Base-by-base conservation (phyloP, 257 asterid genomes). In the Salvia miltiorrhiza region DNA sequence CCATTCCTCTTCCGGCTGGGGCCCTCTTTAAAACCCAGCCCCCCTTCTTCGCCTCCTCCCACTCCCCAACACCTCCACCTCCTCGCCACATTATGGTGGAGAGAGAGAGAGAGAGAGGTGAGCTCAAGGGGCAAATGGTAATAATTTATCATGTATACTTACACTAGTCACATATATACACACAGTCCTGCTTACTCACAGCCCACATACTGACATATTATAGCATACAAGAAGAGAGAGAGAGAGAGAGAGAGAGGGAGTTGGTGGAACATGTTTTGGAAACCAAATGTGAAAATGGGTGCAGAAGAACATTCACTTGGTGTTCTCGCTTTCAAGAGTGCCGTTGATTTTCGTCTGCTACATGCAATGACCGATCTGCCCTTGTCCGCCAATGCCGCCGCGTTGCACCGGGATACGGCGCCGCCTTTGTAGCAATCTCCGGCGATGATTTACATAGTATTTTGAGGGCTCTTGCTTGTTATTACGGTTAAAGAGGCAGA, bases 401-500 rank as follows among this genome's bases (percentile, higher is more conserved):
- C 52, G 65, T 58, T 52, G 4, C 13, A 0, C 33, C 52, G 33
- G 28, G 5, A 39, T 20, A 5, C 13, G 12, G 44, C 60, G 69
- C 49, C 30, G 26, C 4, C 32, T 35, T 66, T 63, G 71, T 74
- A 62, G 62, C 67, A 3, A 43, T 37, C 52, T 69, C 58, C 72
- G 68, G 72, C 41, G 79, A 52, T 57, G 78, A 30, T 52, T 52
- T 33, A 53, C 65, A 2, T 47, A 57, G 58, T 64, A 37, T 59
- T 70, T 70, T 65, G 76, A 80, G 78, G 86, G 81, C 85, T 80
- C 82, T 76, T 59, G 62, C 55, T 81, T 63, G 55, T 77, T 54
- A 48, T 74, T 67, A 16, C 40, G 35, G 50, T 53, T 13, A 17
- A 40, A 50, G 78, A 79, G 96, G 96, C 96, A 89, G 74, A 89